phyloP scores from a whole-genome alignment of 1,139 yeast species.

The Geotrichum phurueaensis region DNA sequence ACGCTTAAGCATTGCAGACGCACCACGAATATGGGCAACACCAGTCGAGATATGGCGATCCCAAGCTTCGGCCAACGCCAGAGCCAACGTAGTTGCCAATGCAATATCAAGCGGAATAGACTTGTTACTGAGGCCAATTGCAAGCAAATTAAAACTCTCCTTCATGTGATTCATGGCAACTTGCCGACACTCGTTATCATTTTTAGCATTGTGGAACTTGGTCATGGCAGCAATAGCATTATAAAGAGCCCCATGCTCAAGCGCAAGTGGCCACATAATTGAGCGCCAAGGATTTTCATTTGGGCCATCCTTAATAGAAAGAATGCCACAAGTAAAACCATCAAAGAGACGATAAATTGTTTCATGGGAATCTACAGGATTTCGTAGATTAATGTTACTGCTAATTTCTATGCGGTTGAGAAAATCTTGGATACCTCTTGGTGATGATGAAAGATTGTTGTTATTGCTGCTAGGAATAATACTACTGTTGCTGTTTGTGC shows the following conservation, averaged over 20 bases:
- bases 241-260: constrained; percentile 49
- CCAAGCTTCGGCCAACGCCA: constrained; percentile 66
- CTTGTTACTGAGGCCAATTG: constrained; percentile 47
- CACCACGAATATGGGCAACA: constrained; percentile 62
- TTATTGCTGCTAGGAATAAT: neutral
- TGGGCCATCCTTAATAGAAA: constrained; percentile 59
- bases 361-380: constrained; percentile 19
- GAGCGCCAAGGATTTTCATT: constrained; percentile 64
- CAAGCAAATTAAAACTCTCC: constrained; percentile 51
- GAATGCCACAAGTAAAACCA: constrained; percentile 48
- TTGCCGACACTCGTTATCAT: constrained; percentile 42
- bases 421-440: constrained; percentile 1
- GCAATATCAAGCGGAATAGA: constrained; percentile 60
- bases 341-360: constrained; percentile 38
- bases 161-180: constrained; percentile 56
- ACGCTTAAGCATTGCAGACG: constrained; percentile 50
- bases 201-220: constrained; percentile 52
- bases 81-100: constrained; percentile 54
- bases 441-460: neutral
- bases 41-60: constrained; percentile 61
- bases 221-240: constrained; percentile 64
- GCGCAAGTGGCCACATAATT: constrained; percentile 51
- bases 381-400: neutral
- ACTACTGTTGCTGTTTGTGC: neutral
- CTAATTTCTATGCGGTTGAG: constrained; percentile 1